phyloP scores from a whole-genome alignment of 257 asterid genomes.

The Solanum ossicruentum region DNA sequence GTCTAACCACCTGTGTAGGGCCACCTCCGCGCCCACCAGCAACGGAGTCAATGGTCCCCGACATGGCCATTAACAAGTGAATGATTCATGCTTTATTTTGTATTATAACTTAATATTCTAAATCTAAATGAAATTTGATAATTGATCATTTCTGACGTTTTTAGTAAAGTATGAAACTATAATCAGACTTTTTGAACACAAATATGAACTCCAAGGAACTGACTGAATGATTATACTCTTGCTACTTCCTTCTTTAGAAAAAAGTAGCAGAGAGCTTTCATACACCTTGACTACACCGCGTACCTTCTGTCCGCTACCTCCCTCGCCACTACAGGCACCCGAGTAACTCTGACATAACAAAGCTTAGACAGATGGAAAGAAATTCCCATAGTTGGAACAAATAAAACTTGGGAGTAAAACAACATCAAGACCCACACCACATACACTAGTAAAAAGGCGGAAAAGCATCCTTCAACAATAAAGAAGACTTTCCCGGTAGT shows the following conservation, averaged over 20 bases:
- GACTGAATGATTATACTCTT: background rate
- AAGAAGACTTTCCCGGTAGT: background rate
- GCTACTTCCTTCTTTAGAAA: background rate
- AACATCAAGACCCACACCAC: background rate
- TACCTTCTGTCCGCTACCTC: background rate
- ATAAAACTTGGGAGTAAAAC: background rate
- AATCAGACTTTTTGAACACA: background rate
- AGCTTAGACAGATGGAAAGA: background rate
- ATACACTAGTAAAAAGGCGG: background rate
- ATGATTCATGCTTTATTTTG: too few species aligned
- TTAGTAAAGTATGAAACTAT: background rate
- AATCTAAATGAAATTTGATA: too few species aligned
- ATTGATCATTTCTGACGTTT: too few species aligned
- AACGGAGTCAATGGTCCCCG: background rate
- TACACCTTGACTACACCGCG: background rate
- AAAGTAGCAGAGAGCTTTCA: background rate
- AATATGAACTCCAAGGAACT: background rate
- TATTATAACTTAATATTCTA: too few species aligned
- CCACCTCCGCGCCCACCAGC: background rate
- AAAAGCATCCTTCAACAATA: background rate
- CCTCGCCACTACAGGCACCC: background rate
- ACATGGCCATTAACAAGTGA: background rate
- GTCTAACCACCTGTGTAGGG: background rate
- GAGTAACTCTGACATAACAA: background rate
- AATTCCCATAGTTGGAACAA: background rate